Evolutionary conservation across 1,284 basidiomycete species (phyloP), one percentile per base, ranked within the genome.

Genomic region (Apiotrichum domesticum): DNA sequence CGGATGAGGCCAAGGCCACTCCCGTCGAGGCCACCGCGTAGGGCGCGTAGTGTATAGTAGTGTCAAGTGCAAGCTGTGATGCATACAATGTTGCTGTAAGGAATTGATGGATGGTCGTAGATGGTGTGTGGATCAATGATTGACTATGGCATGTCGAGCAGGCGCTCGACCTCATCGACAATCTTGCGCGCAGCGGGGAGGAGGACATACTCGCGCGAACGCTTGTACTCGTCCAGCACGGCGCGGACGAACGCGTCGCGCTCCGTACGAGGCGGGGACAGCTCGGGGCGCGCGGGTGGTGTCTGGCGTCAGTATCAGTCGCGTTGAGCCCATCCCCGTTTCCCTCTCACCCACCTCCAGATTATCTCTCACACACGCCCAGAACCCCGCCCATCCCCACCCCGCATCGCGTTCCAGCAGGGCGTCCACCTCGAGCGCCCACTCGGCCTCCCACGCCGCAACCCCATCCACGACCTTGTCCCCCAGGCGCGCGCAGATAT

Each of bases 381-480:
- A 76, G 58, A 77, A 77, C 7, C 71, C 75, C 2, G 40, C 58
- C 71, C 76, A 79, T 46, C 72, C 73, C 80, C 80, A 81, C 0
- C 80, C 80, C 0, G 78, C 73, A 59, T 80, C 79, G 59, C 72
- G 66, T 52, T 72, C 71, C 21, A 80, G 62, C 6, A 81, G 52
- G 7, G 68, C 72, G 51, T 80, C 78, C 1, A 80, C 78, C 46
- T 76, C 71, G 6, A 72, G 64, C 3, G 74, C 68, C 78, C 78
- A 81, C 59, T 80, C 79, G 3, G 46, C 51, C 62, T 77, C 66
- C 78, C 79, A 79, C 14, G 37, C 58, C 14, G 45, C 57, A 41
- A 59, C 50, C 7, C 58, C 52, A n/a, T 60, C 52, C 3, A 39
- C 59, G 1, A 66, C 50, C 6, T 7, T 4, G 35, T 54, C 40